Evolutionary conservation across 2,329 filamentous ascomycete genomes (phyloP).

Genomic region (Trichoderma cornu-damae): DNA sequence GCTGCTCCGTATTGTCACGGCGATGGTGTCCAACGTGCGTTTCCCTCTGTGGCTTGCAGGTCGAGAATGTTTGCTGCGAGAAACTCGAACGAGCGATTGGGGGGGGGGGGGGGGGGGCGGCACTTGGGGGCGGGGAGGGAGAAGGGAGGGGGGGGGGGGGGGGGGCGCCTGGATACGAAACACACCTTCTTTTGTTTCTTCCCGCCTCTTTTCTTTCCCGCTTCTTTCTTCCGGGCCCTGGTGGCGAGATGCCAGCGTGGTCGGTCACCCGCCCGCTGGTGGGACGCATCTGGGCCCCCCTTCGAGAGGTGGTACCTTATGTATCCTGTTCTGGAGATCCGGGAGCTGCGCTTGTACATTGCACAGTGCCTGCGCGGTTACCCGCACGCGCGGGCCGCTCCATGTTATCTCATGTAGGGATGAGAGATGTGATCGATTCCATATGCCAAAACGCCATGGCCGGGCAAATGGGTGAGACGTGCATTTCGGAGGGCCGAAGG

Average conservation of each 20-base stretch:
- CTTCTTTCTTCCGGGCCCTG: background rate
- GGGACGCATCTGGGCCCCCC: slow-evolving; percentile 11
- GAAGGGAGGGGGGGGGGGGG: background rate
- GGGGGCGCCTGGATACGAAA: background rate
- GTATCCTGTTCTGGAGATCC: slow-evolving; percentile 17
- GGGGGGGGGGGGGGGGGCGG: no score
- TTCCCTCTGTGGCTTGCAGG: background rate
- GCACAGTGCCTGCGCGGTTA: slow-evolving; percentile 15
- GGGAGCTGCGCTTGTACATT: slow-evolving; percentile 18
- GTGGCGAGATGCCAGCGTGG: slow-evolving; percentile 13
- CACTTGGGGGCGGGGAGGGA: background rate
- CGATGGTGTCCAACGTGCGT: slow-evolving; percentile 3
- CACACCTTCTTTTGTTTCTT: background rate
- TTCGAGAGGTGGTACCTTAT: no score
- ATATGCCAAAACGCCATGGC: slow-evolving; percentile 10
- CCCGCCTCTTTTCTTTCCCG: background rate
- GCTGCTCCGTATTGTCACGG: slow-evolving; percentile 11
- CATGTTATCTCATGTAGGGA: slow-evolving; percentile 14
- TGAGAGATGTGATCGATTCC: slow-evolving; percentile 19
- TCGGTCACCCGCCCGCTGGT: background rate
- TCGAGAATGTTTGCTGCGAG: slow-evolving; percentile 8
- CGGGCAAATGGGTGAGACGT: slow-evolving; percentile 7
- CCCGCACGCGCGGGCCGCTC: slow-evolving; percentile 17
- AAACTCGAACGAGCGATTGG: slow-evolving; percentile 2
- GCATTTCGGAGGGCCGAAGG: background rate